These are phyloP conservation scores for Talaromyces sp. DNA, from an alignment of 2,329 filamentous ascomycete species.

Conservation along the genomic window DNA sequence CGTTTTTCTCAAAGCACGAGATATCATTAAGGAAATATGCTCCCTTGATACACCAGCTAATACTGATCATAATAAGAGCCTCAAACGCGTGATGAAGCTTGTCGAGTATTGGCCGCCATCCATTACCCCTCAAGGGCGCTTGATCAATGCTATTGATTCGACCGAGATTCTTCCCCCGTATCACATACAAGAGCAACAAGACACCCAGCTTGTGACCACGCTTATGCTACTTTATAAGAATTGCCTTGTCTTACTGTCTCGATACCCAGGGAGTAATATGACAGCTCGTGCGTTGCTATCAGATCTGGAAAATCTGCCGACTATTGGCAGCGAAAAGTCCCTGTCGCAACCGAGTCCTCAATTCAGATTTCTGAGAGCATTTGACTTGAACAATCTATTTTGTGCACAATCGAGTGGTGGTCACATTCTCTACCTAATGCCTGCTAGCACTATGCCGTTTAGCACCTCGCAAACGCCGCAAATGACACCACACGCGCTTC, in stretches of 20 bases:
- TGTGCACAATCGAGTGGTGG: slow-evolving; percentile 54
- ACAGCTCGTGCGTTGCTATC: slow-evolving; percentile 75
- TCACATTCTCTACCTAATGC: slow-evolving; percentile 37
- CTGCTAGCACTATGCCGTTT: slow-evolving; percentile 27
- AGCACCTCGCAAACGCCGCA: slow-evolving; percentile 24
- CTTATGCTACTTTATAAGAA: slow-evolving; percentile 85
- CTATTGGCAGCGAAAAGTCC: slow-evolving; percentile 42
- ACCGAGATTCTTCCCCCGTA: slow-evolving; percentile 74
- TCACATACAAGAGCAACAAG: slow-evolving; percentile 42
- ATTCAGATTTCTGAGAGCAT: slow-evolving; percentile 71
- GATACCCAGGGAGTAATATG: slow-evolving; percentile 59
- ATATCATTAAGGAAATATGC: slow-evolving; percentile 94
- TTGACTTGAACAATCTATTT: slow-evolving; percentile 65
- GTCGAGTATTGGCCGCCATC: slow-evolving; percentile 73
- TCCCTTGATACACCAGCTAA: slow-evolving; percentile 73
- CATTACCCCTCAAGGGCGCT: slow-evolving; percentile 69
- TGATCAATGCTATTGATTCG: slow-evolving; percentile 79
- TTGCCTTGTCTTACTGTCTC: slow-evolving; percentile 72
- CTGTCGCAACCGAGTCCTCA: slow-evolving; percentile 47
- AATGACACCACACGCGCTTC: slow-evolving; percentile 61
- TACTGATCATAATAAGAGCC: slow-evolving; percentile 67
- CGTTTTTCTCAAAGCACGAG: slow-evolving; percentile 79
- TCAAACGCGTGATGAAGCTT: slow-evolving; percentile 70
- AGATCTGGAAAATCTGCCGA: slow-evolving; percentile 77
- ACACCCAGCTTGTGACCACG: slow-evolving; percentile 52